These are phyloP conservation scores for Babesia bovis DNA, from an alignment of 169 alveolate species.

Conservation along the genomic window DNA sequence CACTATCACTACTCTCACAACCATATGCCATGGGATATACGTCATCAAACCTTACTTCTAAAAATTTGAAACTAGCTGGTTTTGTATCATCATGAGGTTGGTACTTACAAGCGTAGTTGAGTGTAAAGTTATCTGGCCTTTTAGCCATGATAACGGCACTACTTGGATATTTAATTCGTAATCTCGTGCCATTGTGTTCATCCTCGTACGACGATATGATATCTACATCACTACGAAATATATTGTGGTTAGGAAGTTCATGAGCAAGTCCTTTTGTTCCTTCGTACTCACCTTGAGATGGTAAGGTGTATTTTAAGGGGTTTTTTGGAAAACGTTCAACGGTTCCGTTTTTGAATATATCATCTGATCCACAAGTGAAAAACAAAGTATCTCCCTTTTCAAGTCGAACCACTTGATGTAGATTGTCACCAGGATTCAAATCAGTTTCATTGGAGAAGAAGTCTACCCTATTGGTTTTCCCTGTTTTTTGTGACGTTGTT, in stretches of 20 bases:
- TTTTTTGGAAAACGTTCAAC: not conserved
- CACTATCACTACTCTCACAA: conserved; percentile 37
- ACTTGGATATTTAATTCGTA: conserved; percentile 18
- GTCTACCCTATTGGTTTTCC: not conserved
- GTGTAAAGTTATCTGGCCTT: conserved; percentile 36
- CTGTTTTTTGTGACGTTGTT: not conserved
- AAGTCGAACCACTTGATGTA: not conserved
- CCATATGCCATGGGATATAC: conserved; percentile 64
- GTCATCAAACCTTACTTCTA: conserved; percentile 28
- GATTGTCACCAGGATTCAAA: not conserved
- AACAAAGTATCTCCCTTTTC: not conserved
- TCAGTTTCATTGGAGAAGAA: not conserved
- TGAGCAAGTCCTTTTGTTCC: not conserved
- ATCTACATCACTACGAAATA: not conserved
- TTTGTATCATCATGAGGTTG: not conserved
- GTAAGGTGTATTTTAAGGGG: not conserved
- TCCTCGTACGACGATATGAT: not conserved
- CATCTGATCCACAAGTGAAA: not conserved
- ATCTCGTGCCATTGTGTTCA: not conserved
- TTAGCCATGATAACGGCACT: conserved; percentile 43
- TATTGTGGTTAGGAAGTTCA: not conserved
- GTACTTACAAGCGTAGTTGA: conserved; percentile 57
- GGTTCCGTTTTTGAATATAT: not conserved
- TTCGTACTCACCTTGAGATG: not conserved
- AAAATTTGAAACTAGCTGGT: conserved; percentile 26